Conservation (phyloP, 2,329 filamentous ascomycete genomes). For the Stagonosporopsis vannaccii region DNA sequence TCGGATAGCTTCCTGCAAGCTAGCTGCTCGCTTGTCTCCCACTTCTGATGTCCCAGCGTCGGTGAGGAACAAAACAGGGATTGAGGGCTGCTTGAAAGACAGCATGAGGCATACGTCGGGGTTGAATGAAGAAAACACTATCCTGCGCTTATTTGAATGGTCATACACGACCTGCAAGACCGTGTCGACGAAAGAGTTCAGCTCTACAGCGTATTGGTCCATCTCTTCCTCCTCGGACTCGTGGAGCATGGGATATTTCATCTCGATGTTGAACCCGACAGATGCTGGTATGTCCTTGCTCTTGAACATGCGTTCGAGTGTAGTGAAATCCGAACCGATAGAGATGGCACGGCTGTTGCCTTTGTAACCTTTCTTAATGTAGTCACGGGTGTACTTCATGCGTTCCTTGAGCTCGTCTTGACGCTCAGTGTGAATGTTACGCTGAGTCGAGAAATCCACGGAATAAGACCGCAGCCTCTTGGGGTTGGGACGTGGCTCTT, state of each 20-base stretch:
- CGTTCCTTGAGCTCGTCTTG: slow-evolving; percentile 73
- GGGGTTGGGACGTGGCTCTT: slow-evolving; percentile 24
- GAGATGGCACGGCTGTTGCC: slow-evolving; percentile 92
- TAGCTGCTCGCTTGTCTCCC: slow-evolving; percentile 88
- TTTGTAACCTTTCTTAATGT: slow-evolving; percentile 94
- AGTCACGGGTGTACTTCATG: slow-evolving; percentile 97
- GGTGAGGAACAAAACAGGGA: slow-evolving; percentile 92
- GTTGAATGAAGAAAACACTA: slow-evolving; percentile 98
- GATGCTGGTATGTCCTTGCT: slow-evolving; percentile 71
- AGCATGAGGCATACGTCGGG: slow-evolving; percentile 94
- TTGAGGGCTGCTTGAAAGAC: slow-evolving; percentile 96
- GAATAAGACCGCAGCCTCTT: slow-evolving; percentile 65
- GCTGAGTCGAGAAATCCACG: slow-evolving; percentile 58
- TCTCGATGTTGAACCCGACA: slow-evolving; percentile 97
- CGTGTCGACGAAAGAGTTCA: slow-evolving; percentile 96
- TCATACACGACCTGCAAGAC: slow-evolving; percentile 92
- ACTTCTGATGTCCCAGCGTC: slow-evolving; percentile 84
- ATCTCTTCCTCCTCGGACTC: slow-evolving; percentile 96
- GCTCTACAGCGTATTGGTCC: slow-evolving; percentile 93
- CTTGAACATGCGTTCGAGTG: slow-evolving; percentile 89
- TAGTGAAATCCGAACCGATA: slow-evolving; percentile 95
- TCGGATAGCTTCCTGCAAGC: slow-evolving; percentile 91
- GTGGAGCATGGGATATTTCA: slow-evolving; percentile 98
- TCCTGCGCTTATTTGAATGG: slow-evolving; percentile 79
- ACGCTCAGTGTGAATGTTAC: slow-evolving; percentile 50